Evolutionary conservation across 1,284 basidiomycete genomes (phyloP), one percentile per base, ranked within the genome.

Genomic region (Rhodotorula sp.): DNA sequence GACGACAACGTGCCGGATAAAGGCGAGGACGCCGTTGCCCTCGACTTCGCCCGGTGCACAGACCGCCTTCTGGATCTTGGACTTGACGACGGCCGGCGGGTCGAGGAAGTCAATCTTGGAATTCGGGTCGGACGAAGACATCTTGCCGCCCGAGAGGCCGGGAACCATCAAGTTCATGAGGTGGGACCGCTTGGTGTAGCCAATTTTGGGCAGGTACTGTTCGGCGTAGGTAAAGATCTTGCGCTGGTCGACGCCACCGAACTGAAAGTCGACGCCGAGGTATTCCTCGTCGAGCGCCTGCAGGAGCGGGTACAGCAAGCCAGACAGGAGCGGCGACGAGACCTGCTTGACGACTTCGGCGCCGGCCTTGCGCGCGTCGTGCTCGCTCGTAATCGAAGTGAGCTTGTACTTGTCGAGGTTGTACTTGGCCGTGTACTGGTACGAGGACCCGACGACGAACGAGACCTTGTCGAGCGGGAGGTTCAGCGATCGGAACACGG

Each of bases 201-300:
- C 95, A 30, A 99, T 85, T 71, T 88, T 87, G 4, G 95, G 96
- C 64, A 99, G 88, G 85, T 93, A 94, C 78, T 91, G 87, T 79
- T 98, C 95, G 15, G 96, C 95, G 80, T 95, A 95, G 46, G 93
- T 97, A 83, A 99, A 99, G 81, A 99, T 99, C 84, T 99, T 99
- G 69, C 96, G 89, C 91, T 96, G 95, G 80, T 99, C 96, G 14
- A 95, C 89, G 72, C 96, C 95, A 44, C 96, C 96, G 75, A 99
- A 99, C 81, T 99, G 96, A 83, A 99, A 95, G 81, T 99, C 94
- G 33, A 92, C 91, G 26, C 86, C 91, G 33, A 99, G 86, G 85
- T 98, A 97, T 83, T 99, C 88, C 82, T 99, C 96, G 78, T 99
- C 96, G 33, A 99, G 86, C 20, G 95, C 94, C 79, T 99, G 96